phyloP scores from a whole-genome alignment of 1,284 basidiomycete species.

The Wallemia mellicola region DNA sequence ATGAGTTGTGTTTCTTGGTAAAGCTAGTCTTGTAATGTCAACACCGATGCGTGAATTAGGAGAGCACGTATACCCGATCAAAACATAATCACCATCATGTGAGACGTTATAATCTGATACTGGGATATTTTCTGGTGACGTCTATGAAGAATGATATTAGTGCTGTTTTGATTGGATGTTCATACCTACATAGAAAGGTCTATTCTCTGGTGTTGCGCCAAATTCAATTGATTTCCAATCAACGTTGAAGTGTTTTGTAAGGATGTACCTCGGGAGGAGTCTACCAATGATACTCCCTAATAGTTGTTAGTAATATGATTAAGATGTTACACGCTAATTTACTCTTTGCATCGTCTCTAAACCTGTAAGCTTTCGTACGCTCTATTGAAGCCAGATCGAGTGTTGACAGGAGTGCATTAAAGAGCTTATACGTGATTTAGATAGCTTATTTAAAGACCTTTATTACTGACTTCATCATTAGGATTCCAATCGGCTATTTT shows the following conservation, averaged over 20 bases:
- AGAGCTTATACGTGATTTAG: not conserved
- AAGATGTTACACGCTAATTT: not conserved
- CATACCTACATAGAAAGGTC: constrained; percentile 4
- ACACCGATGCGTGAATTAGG: constrained; percentile 3
- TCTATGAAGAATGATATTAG: not conserved
- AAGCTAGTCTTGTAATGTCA: constrained; percentile 12
- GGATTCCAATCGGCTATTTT: not conserved
- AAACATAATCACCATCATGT: constrained; percentile 39
- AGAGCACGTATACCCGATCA: constrained; percentile 31
- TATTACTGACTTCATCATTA: not conserved
- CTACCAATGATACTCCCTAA: constrained; percentile 39
- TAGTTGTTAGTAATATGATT: too few relatives aligned
- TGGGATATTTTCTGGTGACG: not conserved
- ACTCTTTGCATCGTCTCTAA: not conserved
- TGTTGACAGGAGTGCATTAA: not conserved
- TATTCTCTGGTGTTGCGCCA: not conserved
- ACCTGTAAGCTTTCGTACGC: not conserved
- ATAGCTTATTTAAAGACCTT: not conserved
- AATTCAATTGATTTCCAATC: not conserved
- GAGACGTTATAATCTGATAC: constrained; percentile 34
- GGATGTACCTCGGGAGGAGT: constrained; percentile 30
- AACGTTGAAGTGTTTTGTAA: constrained; percentile 13
- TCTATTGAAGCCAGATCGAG: not conserved
- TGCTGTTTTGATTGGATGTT: not conserved
- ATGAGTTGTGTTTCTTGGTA: constrained; percentile 28